Conservation (phyloP, 176 grass and related monocot species). For the Thinopyrum elongatum region DNA sequence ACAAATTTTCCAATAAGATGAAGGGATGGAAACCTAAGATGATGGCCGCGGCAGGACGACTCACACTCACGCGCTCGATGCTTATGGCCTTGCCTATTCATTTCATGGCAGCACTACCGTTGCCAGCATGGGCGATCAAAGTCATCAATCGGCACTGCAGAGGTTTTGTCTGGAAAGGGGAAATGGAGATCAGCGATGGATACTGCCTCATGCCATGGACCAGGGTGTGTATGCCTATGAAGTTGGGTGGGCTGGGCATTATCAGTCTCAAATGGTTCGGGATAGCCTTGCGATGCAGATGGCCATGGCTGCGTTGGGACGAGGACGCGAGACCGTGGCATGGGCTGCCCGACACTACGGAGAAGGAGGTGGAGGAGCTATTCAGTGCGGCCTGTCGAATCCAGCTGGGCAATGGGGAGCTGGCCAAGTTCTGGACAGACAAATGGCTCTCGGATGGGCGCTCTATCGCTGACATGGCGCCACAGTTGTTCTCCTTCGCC, state of each 20-base stretch:
- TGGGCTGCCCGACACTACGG: not conserved
- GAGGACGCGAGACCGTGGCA: too few relatives aligned
- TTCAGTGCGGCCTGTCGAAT: too few relatives aligned
- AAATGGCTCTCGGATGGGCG: too few relatives aligned
- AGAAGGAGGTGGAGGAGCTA: not conserved
- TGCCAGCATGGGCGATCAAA: not conserved
- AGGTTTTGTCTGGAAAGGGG: not conserved
- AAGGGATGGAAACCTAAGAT: not conserved
- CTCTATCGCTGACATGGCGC: too few relatives aligned
- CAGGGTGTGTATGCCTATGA: not conserved
- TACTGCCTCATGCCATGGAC: not conserved
- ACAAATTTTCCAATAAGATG: not conserved
- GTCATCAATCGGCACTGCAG: accelerated
- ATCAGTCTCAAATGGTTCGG: too few relatives aligned
- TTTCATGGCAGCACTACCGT: not conserved
- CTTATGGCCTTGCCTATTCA: not conserved
- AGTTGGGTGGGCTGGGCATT: not conserved
- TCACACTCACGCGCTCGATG: not conserved
- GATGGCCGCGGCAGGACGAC: not conserved
- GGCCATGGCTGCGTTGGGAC: too few relatives aligned
- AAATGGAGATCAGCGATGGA: not conserved
- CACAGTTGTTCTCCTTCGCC: too few relatives aligned
- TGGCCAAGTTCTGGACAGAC: too few relatives aligned
- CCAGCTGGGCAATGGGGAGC: too few relatives aligned
- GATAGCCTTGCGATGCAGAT: too few relatives aligned